Base-by-base conservation (phyloP, 345 rosid genomes). In the Populus alba region DNA sequence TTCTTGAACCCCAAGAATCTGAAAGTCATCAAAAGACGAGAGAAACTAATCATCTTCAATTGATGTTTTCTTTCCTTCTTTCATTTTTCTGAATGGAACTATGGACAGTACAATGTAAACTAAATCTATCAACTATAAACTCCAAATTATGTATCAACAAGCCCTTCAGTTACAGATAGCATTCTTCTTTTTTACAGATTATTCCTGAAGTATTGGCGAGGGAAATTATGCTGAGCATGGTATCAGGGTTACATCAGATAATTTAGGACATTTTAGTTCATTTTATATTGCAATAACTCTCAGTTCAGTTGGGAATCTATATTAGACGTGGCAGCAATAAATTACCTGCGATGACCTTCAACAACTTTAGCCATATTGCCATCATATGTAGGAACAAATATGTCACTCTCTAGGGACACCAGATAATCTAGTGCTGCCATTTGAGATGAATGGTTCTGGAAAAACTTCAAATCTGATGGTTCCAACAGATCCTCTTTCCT, bases 321-420 rank as follows among this genome's bases (percentile, higher is more conserved):
- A 37, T 7, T 13, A 23, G 23, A 31, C 4, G 13, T 0, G 18
- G 51, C 51, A 71, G 29, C 7, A 70, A 39, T 71, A 53, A 33
- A 38, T 71, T 83, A 95, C 98, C 98, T 92, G 71, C 98, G 90
- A 81, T 95, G 98, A 83, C 98, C 98, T 91, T 93, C 98, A 20
- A 95, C 97, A n/a, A 95, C 98, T 87, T 85, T 95, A 39, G 98
- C 98, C 98, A 95, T 92, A 85, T 95, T 95, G 66, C 98, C 98
- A 61, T 93, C 94, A 75, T 91, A 88, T 6, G 98, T 95, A 38
- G 98, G 97, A 80, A 95, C 88, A 80, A 95, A 95, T 82, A 91
- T 89, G 79, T 95, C 98, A 23, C 98, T 93, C 83, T 93, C 98
- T 39, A 93, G 79, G 43, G 98, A 90, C 71, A 95, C 97, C 23